Evolutionary conservation across 2,329 filamentous ascomycete genomes (phyloP), one percentile per base, ranked within the genome.

Genomic region (Phialophora chinensis): DNA sequence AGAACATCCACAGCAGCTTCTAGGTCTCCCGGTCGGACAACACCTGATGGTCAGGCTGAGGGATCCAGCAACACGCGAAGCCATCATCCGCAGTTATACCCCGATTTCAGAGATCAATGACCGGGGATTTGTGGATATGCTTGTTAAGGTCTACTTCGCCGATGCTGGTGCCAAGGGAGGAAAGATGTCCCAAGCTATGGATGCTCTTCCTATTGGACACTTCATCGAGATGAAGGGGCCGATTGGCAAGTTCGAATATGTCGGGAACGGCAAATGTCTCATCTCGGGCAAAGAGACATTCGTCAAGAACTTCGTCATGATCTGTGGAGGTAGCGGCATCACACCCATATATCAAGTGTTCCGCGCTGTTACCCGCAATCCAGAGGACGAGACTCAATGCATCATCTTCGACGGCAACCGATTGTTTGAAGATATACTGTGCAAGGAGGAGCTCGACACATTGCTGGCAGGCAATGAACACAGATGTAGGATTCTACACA

Each of bases 341-440:
- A 97, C 93, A n/a, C 93, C 93, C 0, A 91, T 97, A 69, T 95
- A 89, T 75, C 91, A 95, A 74, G 91, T 96, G 2, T 81, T 96
- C 60, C 83, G 91, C 6, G 90, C 91, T 0, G 86, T 96, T 0
- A 85, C 93, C 76, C 82, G 85, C 54, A 87, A 94, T 69, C 72
- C 75, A 1, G 75, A 81, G 0, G 91, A 94, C 73, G 71, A 77
- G 8, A 95, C 91, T 0, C 79, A 77, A 1, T 96, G 92, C 74
- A 79, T 90, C 1, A 83, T 97, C 0, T 80, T 97, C 0, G 85
- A 96, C 73, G 92, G 92, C 0, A 97, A 97, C 73, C 82, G 91
- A 12, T 74, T 83, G 6, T 86, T 91, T 61, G 88, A 90, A 69
- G 93, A 97, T 75, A 96, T 97, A n/a, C 81, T 97, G 0, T 93